Evolutionary conservation across 352 stramenopile species (phyloP).

Genomic region (Thalassiosira hispida): DNA sequence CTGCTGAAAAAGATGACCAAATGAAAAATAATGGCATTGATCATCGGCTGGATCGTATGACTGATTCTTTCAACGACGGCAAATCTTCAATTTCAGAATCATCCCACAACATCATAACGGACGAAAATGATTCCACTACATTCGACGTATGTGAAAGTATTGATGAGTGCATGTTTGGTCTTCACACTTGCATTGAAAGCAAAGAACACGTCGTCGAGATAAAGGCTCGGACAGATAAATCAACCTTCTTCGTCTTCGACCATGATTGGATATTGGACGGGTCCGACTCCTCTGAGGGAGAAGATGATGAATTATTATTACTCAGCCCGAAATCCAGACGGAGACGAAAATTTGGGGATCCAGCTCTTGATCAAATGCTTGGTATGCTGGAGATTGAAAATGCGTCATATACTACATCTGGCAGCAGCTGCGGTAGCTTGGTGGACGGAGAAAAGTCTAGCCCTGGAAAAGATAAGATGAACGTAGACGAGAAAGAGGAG

Average conservation of each 20-base stretch:
- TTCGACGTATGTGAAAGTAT: conserved; percentile 51
- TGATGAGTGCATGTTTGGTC: conserved; percentile 48
- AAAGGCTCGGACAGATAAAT: neutral
- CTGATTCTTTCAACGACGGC: conserved; percentile 4
- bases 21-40: neutral
- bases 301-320: conserved; percentile 9
- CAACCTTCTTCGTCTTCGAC: conserved; percentile 7
- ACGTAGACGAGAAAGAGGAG: conserved; percentile 12
- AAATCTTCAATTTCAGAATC: conserved; percentile 8
- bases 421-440: conserved; percentile 5
- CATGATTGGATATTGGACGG: conserved; percentile 62
- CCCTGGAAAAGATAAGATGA: neutral
- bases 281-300: conserved; percentile 7
- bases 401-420: conserved; percentile 22
- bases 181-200: conserved; percentile 26
- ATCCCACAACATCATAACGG: conserved; percentile 1
- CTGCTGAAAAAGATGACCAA: neutral
- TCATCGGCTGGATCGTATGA: conserved; percentile 1
- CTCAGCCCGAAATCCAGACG: neutral
- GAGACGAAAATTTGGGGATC: conserved; percentile 39
- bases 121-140: conserved; percentile 2
- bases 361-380: conserved; percentile 44
- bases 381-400: conserved; percentile 59
- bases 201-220: neutral
- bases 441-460: conserved; percentile 5